A percentile compares a stretch with the other conserved stretches of the same genome.
Evolutionary conservation across 2,329 filamentous ascomycete genomes (phyloP).

Genomic region (Geosmithia flava): DNA sequence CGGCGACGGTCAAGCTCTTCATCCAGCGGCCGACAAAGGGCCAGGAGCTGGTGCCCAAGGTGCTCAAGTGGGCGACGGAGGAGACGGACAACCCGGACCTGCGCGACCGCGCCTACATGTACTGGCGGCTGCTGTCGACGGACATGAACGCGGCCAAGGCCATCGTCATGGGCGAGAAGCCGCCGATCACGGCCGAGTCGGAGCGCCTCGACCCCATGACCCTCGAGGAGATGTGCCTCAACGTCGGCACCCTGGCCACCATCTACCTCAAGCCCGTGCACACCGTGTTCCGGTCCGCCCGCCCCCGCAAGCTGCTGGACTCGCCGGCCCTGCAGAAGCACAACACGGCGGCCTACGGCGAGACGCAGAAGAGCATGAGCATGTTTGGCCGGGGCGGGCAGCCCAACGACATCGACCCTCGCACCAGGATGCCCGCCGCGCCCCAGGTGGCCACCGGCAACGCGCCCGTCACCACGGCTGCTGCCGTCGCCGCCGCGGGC

Average conservation of each 20-base stretch:
- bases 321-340: constrained; percentile 77
- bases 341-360: constrained; percentile 37
- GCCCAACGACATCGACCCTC: constrained; percentile 35
- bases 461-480: constrained; percentile 6
- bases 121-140: constrained; percentile 91
- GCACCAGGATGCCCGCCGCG: constrained; percentile 19
- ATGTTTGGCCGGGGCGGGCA: constrained; percentile 42
- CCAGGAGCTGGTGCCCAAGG: constrained; percentile 83
- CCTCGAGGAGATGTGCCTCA: constrained; percentile 93
- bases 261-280: constrained; percentile 98
- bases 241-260: constrained; percentile 89
- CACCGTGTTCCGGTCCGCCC: constrained; percentile 84
- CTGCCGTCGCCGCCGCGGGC: constrained; percentile 17
- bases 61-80: constrained; percentile 96
- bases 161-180: constrained; percentile 96
- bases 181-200: constrained; percentile 88
- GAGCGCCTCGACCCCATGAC: constrained; percentile 87
- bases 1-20: constrained; percentile 94
- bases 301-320: constrained; percentile 66
- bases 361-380: constrained; percentile 48
- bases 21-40: constrained; percentile 94
- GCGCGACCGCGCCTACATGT: constrained; percentile 95
- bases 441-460: too few relatives aligned
- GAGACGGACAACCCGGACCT: constrained; percentile 99
- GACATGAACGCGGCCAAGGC: constrained; percentile 77